Evolutionary conservation across 1,284 basidiomycete species (phyloP), one percentile per base, ranked within the genome.

Genomic region (Abortiporus biennis): DNA sequence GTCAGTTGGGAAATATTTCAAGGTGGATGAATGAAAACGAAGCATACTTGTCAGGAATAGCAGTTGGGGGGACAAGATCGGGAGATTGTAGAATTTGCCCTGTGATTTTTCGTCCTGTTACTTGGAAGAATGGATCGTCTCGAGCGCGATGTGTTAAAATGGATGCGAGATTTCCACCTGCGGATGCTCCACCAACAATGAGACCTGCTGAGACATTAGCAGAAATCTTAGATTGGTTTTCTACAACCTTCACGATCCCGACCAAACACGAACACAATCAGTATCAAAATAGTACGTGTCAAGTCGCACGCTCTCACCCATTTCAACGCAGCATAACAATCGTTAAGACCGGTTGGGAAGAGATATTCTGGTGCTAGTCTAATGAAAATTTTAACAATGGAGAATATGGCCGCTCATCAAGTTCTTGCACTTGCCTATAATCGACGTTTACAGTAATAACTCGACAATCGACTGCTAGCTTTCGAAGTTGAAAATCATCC

Each of bases 381-480:
- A 25, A n/a, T 11, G 23, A 38, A 8, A 34, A 11, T 11, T 34
- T 8, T 12, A 8, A 11, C 8, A 34, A 11, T 3, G 16, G 17
- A 17, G 16, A 13, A 4, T 6, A 12, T 11, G 30, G 9, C 2
- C 19, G 11, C 23, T 15, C 5, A 9, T 16, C 11, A n/a, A 29
- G 15, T 15, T 6, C 15, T 20, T 31, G 15, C 4, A n/a, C 32
- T 9, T 15, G 40, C 43, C 43, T 32, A n/a, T 42, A 46, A 4
- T 42, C 44, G 16, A 46, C 35, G 15, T 36, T 46, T n/a, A 41
- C 51, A 25, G 62, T 56, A 2, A 63, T 47, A 12, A 46, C 35
- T n/a, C 42, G 31, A 21, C 38, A 32, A 4, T 43, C 35, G 12
- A 44, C 40, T 19, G 35, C 24, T 2, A 45, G 6, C 2, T 20